A percentile compares a stretch with the other conserved stretches of the same genome.
Evolutionary conservation across 2,329 filamentous ascomycete species (phyloP).

Genomic region (Exophiala alcalophila): DNA sequence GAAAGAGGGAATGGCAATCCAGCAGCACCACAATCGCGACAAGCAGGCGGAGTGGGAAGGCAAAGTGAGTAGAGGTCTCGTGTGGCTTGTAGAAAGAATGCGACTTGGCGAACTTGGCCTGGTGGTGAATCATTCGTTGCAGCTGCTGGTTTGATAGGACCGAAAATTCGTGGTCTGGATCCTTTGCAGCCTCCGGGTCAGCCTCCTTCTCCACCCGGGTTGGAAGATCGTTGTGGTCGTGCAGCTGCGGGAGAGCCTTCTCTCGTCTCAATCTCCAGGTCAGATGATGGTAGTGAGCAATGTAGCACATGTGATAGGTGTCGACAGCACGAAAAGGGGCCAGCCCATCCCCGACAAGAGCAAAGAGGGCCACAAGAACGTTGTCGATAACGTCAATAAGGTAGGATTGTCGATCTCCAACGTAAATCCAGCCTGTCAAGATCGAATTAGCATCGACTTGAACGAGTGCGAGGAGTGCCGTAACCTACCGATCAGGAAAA

Average conservation of each 20-base stretch:
- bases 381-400: conserved; percentile 68
- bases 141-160: conserved; percentile 56
- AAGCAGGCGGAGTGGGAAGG: conserved; percentile 72
- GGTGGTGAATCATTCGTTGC: conserved; percentile 68
- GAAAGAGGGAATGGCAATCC: conserved; percentile 74
- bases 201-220: conserved; percentile 40
- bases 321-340: conserved; percentile 74
- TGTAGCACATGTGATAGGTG: conserved; percentile 83
- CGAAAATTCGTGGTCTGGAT: conserved; percentile 26
- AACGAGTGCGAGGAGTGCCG: neutral
- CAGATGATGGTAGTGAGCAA: conserved; percentile 67
- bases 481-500: conserved; percentile 72
- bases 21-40: conserved; percentile 75
- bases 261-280: conserved; percentile 66
- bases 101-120: conserved; percentile 74
- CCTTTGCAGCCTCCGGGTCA: conserved; percentile 45
- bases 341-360: conserved; percentile 66
- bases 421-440: conserved; percentile 68
- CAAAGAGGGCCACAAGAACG: conserved; percentile 67
- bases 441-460: conserved; percentile 5
- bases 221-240: conserved; percentile 68
- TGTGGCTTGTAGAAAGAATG: conserved; percentile 89
- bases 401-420: conserved; percentile 69
- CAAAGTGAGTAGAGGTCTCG: conserved; percentile 76
- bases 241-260: conserved; percentile 59